Evolutionary conservation across 192 early-diverging fungal species (phyloP).

Genomic region (Entomortierella parvispora): DNA sequence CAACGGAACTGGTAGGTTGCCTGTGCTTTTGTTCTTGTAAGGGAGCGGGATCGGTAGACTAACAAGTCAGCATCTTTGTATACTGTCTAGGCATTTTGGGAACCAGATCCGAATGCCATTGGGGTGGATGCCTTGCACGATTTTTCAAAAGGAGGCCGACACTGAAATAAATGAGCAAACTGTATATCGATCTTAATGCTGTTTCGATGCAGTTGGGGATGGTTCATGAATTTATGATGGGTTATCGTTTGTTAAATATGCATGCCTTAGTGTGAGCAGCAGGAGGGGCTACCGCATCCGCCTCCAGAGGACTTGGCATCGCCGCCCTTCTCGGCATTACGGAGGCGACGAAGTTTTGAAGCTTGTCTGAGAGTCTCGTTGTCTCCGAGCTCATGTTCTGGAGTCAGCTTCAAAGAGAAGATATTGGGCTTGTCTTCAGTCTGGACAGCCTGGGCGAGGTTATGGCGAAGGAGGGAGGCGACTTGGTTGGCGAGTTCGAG

Average conservation of each 20-base stretch:
- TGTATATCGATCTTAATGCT: too few species aligned
- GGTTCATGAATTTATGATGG: too few species aligned
- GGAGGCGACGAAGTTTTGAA: conserved; percentile 37
- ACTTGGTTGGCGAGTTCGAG: conserved; percentile 47
- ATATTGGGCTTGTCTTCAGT: conserved; percentile 21
- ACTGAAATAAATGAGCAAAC: conserved; percentile 9
- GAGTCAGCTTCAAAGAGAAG: conserved; percentile 29
- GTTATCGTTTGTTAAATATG: background rate
- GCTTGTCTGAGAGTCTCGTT: conserved; percentile 45
- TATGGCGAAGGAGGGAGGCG: conserved; percentile 43
- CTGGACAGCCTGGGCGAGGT: conserved; percentile 50
- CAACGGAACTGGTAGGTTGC: conserved; percentile 70
- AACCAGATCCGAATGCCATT: conserved; percentile 37
- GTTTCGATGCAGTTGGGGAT: too few species aligned
- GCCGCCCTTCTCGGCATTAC: conserved; percentile 22
- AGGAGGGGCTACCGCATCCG: conserved; percentile 36
- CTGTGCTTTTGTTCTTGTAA: too few species aligned
- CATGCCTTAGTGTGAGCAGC: conserved; percentile 22
- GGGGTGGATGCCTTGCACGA: conserved; percentile 39
- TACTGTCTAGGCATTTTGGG: conserved; percentile 49
- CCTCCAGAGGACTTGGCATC: conserved; percentile 18
- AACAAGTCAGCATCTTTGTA: background rate
- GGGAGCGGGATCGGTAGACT: too few species aligned
- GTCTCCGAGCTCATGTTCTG: conserved; percentile 41
- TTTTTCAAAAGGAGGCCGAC: conserved; percentile 40